Base-by-base conservation (phyloP, 2,329 filamentous ascomycete species). In the Botrytis deweyae region DNA sequence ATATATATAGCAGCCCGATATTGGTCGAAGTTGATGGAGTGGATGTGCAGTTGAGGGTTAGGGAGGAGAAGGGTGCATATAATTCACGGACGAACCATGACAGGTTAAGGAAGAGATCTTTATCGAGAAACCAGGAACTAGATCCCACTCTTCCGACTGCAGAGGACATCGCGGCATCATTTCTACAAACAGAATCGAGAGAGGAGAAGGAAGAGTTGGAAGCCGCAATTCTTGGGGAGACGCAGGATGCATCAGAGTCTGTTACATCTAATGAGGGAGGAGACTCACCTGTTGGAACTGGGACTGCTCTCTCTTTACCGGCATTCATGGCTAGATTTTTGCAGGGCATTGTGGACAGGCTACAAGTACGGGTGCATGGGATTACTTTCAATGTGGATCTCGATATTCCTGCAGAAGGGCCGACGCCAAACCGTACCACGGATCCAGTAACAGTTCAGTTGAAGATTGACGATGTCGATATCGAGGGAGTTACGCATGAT, bases 1-100 rank as follows among this genome's bases (percentile, higher is more conserved):
- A 98, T 82, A 91, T 98, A 77, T 94, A 95, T 82, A 92, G 90
- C 71, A 95, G 92, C 78, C 91, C 93, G 42, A 97, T 98, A 80
- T 86, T 88, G 44, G 89, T 95, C 78, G 93, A 97, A 80, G 87
- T 95, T 36, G 90, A 95, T 78, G 94, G 94, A 33, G 89, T 98
- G 75, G 89, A 95, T 77, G 87, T 97, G 46, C 88, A 90, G 74
- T 80, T 93, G 38, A 87, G 86, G 77, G 85, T 93, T 49, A 78
- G 84, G 59, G 67, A 78, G n/a, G 78, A 77, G 33, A 64, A 74
- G 25, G 76, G 76, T 46, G 33, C 40, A 78, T 79, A 72, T 63
- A 61, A 58, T 74, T 49, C 78, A 81, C 77, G 67, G 80, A 79
- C 74, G 77, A 79, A 78, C 76, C 76, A 78, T 79, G 78, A 79